Conservation (phyloP, 352 stramenopile species). For the Thalassiosira sp. region DNA sequence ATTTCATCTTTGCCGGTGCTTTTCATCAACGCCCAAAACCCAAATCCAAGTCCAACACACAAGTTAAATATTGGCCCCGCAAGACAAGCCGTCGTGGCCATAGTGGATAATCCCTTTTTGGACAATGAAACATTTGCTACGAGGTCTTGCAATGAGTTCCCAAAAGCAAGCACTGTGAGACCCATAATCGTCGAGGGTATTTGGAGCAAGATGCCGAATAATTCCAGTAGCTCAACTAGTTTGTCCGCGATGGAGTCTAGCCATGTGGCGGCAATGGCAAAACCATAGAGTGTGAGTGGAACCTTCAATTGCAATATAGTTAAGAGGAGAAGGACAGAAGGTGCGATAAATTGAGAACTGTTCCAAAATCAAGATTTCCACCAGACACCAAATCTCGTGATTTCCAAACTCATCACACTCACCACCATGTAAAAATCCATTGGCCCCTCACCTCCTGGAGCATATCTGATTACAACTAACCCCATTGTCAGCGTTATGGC, state of each 20-base stretch:
- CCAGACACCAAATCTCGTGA: too few species aligned
- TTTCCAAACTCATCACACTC: too few species aligned
- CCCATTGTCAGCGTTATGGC: slow-evolving; percentile 24
- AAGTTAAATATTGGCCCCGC: slow-evolving; percentile 70
- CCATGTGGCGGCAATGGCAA: slow-evolving; percentile 73
- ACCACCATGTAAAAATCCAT: slow-evolving; percentile 49
- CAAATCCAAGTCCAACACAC: slow-evolving; percentile 44
- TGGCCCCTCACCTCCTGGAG: slow-evolving; percentile 41
- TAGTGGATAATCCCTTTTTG: slow-evolving; percentile 76
- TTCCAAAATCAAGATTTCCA: too few species aligned
- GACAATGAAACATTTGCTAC: slow-evolving; percentile 84
- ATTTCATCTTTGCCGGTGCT: slow-evolving; percentile 43
- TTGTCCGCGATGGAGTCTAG: slow-evolving; percentile 74
- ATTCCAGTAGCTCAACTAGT: slow-evolving; percentile 63
- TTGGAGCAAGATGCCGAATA: slow-evolving; percentile 73
- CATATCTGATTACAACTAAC: slow-evolving; percentile 41
- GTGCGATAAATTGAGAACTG: too few species aligned
- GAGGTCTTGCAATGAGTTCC: slow-evolving; percentile 85
- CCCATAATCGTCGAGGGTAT: slow-evolving; percentile 81
- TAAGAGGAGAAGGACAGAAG: background rate
- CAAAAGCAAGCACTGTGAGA: slow-evolving; percentile 83
- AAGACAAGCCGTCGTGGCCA: slow-evolving; percentile 64
- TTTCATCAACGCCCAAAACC: slow-evolving; percentile 52
- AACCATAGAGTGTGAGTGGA: slow-evolving; percentile 67
- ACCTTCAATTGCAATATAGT: slow-evolving; percentile 5